Base-by-base conservation (phyloP, 2,329 filamentous ascomycete species). In the Fusarium domesticum region DNA sequence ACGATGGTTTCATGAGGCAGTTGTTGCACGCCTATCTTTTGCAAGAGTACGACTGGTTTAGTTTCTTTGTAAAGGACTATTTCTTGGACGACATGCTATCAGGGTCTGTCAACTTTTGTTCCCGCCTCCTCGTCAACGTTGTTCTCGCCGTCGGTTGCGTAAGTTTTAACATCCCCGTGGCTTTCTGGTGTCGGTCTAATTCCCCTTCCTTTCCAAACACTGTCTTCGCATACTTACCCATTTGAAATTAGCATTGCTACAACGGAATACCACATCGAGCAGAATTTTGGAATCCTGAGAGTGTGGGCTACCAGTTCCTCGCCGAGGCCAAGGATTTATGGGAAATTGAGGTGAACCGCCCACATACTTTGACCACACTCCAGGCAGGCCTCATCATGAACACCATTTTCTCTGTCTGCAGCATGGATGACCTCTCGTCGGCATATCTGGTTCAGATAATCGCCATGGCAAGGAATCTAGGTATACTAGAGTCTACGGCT, bases 51-150 rank as follows among this genome's bases (percentile, higher is more conserved):
- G 34, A 41, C 7, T 50, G 32, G 12, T 43, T 43, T 17, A 28
- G 37, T 10, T 44, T 23, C 6, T 53, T 54, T 20, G 48, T 53
- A 3, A 54, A 51, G 34, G 53, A 54, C 19, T 38, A 40, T 11
- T 56, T 56, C 18, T 35, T 57, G 3, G 43, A 55, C 11, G 52
- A 51, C 14, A 41, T 55, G 34, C 18, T 37, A 6, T 16, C 50
- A 5, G 33, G 38, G 3, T 18, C n/a, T 8, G 23, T 15, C 4
- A n/a, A 37, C 18, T 48, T 45, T 17, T 54, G 51, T 35, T 52
- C 46, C 14, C 14, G 36, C 2, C 36, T 52, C 16, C 49, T 50
- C 19, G 46, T 50, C 30, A 54, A 50, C 35, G 33, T 35, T 6
- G n/a, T 54, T 2, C 38, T 51, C 6, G 40, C 47, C 2, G 6